Evolutionary conservation across 1,139 yeast species (phyloP).

Genomic region (Nakaseomyces delphensis): DNA sequence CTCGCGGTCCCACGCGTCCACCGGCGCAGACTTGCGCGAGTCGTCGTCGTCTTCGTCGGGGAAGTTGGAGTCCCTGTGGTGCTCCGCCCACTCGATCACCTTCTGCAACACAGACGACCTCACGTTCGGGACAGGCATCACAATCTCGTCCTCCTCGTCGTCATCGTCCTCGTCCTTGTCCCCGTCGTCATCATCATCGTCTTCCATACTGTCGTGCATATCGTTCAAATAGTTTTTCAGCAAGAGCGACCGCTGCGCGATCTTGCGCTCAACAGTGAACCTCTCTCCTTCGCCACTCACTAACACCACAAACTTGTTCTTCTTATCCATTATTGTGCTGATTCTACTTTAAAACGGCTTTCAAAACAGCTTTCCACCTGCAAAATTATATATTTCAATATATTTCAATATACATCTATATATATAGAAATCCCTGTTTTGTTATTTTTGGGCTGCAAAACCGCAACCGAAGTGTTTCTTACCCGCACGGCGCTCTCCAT

Average conservation of each 20-base stretch:
- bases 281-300: constrained; percentile 67
- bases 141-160: constrained; percentile 55
- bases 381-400: too few species aligned
- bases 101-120: constrained; percentile 79
- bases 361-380: too few species aligned
- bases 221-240: constrained; percentile 89
- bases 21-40: constrained; percentile 73
- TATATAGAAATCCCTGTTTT: too few species aligned
- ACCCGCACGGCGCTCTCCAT: too few species aligned
- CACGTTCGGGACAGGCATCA: constrained; percentile 89
- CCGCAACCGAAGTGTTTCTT: too few species aligned
- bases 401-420: too few species aligned
- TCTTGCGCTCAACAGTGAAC: constrained; percentile 68
- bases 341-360: too few species aligned
- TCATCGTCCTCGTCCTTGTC: constrained; percentile 34
- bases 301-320: constrained; percentile 36
- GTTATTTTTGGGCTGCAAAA: too few species aligned
- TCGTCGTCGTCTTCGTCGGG: constrained; percentile 75
- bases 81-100: constrained; percentile 95
- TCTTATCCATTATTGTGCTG: constrained; percentile 3
- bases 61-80: constrained; percentile 78
- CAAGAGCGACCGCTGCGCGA: constrained; percentile 82
- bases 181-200: constrained; percentile 38
- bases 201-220: constrained; percentile 55
- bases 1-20: constrained; percentile 94